Evolutionary conservation across 345 rosid species (phyloP), one percentile per base, ranked within the genome.

Genomic region (Dimocarpus longan): DNA sequence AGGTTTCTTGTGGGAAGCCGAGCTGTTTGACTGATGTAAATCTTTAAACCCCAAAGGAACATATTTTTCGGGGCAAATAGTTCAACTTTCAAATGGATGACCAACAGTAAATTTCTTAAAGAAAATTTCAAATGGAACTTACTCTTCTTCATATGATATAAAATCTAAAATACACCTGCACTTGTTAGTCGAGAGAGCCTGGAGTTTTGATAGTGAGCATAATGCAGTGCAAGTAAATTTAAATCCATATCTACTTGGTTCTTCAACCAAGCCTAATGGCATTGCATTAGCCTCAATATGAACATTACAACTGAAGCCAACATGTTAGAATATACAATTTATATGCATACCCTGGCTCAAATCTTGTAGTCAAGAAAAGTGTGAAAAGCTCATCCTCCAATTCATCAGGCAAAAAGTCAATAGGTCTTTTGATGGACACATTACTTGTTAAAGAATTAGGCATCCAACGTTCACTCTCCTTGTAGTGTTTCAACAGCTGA

Each of bases 401-500:
- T 69, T 86, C 90, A 18, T 85, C 75, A 19, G 78, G 81, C n/a
- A 89, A 83, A 70, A 89, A 68, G 9, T 90, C 81, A 9, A 74
- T 71, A n/a, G 93, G 93, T 68, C 59, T 76, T 78, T 32, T 82
- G 42, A 3, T 37, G 32, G 81, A 52, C 15, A 24, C 70, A 40
- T 65, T 74, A 76, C 16, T 43, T 5, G 82, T 80, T 60, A 84
- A 59, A 78, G 88, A 81, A 72, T 54, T 65, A 73, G 90, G 56
- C 70, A 42, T 77, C 97, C 97, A 92, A 13, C 91, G 92, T 56
- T 86, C 82, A 76, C 89, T 88, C 21, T 84, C 87, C 66, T 70
- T 87, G 70, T 80, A 95, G 69, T 84, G 77, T 44, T 87, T 83
- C 74, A 95, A 84, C 62, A 95, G 83, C 98, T 93, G 88, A 74